Evolutionary conservation across 2,329 filamentous ascomycete species (phyloP), one percentile per base, ranked within the genome.

Genomic region (Biscogniauxia sp.): DNA sequence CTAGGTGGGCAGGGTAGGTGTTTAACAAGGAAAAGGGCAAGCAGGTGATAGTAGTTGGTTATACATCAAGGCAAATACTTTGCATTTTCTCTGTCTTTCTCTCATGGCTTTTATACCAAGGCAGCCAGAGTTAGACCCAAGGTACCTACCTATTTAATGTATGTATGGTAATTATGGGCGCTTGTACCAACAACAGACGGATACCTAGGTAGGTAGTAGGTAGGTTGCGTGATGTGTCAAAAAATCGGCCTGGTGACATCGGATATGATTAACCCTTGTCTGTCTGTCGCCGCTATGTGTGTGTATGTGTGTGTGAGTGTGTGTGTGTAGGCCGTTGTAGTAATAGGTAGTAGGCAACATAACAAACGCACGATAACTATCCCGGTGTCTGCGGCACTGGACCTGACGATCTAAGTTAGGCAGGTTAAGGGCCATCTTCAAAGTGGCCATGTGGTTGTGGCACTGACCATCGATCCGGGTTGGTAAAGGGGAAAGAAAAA

Each of bases 261-360:
- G 37, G 37, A 45, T 6, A 45, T 6, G 37, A 45, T 32, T 45
- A 45, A 45, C 37, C 37, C 37, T 45, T 45, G 37, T 45, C 37
- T 45, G 15, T 45, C 37, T 45, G 37, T 45, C 37, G 37, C 37
- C 37, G 37, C 37, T 45, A 45, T 15, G 37, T n/a, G 13, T 41
- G 37, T 9, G n/a, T n/a, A n/a, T n/a, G n/a, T n/a, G n/a, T n/a
- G n/a, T n/a, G n/a, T n/a, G n/a, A 23, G 23, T 23, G 23, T 32
- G 9, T 32, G 28, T 32, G 11, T 13, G 11, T 32, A 32, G 7
- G 28, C 11, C 4, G 7, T 32, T 32, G 28, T 32, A 32, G 37
- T n/a, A 45, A 45, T 54, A 54, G 45, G 37, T n/a, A 45, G n/a
- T 54, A 54, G 45, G 53, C 53, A 28, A 54, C 53, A 54, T 28